phyloP scores from a whole-genome alignment of 2,329 filamentous ascomycete species.

The Diaporthe vexans region DNA sequence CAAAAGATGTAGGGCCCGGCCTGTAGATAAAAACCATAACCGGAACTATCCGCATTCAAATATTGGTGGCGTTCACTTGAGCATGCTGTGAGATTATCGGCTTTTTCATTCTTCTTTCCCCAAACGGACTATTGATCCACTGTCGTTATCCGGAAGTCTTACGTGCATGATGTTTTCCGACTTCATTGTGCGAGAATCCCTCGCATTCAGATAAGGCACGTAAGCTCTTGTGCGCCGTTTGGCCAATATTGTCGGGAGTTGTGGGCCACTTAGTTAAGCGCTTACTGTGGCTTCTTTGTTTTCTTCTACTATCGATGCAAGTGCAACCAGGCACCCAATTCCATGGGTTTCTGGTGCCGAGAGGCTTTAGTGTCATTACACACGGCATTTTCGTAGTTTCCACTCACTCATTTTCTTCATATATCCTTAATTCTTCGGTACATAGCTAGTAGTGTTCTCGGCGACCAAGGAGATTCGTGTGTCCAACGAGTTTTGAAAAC shows the following conservation, averaged over 20 bases:
- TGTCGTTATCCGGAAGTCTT: background rate
- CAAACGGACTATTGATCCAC: background rate
- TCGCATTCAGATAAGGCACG: background rate
- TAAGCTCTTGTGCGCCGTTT: background rate
- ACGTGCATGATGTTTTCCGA: background rate
- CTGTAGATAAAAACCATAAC: background rate
- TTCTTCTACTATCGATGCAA: slow-evolving; percentile 6
- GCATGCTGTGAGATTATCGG: background rate
- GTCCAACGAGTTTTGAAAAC: background rate
- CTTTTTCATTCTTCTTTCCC: background rate
- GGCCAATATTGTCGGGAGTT: background rate
- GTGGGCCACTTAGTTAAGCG: slow-evolving; percentile 3
- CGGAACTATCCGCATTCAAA: background rate
- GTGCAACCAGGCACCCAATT: background rate
- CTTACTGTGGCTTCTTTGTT: background rate
- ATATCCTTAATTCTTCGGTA: background rate
- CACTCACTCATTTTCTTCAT: background rate
- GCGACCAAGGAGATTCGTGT: background rate
- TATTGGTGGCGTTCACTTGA: background rate
- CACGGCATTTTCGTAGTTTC: background rate
- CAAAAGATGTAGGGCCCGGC: background rate
- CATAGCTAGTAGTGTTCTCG: background rate
- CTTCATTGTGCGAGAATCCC: background rate
- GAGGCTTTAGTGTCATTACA: background rate
- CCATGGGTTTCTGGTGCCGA: background rate